Evolutionary conservation across 2,329 filamentous ascomycete species (phyloP), one percentile per base, ranked within the genome.

Genomic region (Elsinoe arachidis): DNA sequence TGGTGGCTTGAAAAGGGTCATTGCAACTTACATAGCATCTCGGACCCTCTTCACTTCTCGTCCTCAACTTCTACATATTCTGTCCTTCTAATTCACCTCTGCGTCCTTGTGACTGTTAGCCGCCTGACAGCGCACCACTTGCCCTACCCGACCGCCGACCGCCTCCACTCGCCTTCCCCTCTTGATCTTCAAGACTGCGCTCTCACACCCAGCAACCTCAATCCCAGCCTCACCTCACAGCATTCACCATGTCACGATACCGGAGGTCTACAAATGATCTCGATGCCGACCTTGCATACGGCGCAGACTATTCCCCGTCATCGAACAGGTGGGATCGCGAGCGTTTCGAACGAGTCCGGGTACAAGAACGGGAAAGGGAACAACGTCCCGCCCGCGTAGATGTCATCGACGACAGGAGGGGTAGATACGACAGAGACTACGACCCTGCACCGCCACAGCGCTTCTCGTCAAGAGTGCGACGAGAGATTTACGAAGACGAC

Each of bases 351-450:
- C 72, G 74, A 59, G 72, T 74, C 65, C 65, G 70, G 38, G 46
- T 41, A 44, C 60, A 60, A 47, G 70, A 71, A 47, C 67, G 68
- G 12, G 68, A 71, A 30, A 62, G 70, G 2, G 70, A 73, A 30
- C 69, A 70, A 23, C 70, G 68, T 37, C 71, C 70, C 47, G 74
- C 76, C 26, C 67, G 71, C 11, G 65, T 77, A 55, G 70, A 74
- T 43, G 73, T 76, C 56, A 70, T 72, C 59, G 65, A 65, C 34
- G 63, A 66, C 35, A 62, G 64, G 55, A 64, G 67, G n/a, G 64
- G 61, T 39, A 72, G 74, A 52, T 77, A 80, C 59, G 79, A 82
- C 58, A 74, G 76, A 56, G 80, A 84, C 59, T 75, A 75, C 34
- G 73, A 74, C 61, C 60, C 67, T 47, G 65, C 68, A 44, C 56